Conservation (phyloP, 2,329 filamentous ascomycete genomes). For the Ophiocordyceps robertsii region DNA sequence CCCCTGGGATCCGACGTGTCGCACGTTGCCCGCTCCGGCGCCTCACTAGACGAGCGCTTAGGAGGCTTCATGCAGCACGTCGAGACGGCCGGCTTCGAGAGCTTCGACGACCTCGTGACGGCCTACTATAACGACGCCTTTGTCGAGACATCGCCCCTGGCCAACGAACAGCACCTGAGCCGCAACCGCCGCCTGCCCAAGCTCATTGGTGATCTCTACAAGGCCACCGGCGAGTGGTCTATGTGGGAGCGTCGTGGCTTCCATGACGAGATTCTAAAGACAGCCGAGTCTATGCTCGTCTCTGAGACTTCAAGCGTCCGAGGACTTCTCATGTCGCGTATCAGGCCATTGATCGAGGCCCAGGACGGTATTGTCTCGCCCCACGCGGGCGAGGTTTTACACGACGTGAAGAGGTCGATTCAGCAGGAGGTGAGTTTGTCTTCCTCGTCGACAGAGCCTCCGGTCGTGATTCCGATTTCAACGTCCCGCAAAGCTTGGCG, state of each 20-base stretch:
- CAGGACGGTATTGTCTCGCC: constrained; percentile 3
- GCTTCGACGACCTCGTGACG: constrained; percentile 12
- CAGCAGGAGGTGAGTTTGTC: constrained; percentile 10
- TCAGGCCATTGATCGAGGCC: constrained; percentile 7
- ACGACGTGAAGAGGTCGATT: constrained; percentile 8
- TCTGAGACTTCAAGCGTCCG: constrained; percentile 5
- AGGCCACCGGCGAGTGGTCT: constrained; percentile 8
- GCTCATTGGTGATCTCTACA: constrained; percentile 9
- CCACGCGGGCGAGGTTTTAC: constrained; percentile 4
- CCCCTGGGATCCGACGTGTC: background rate
- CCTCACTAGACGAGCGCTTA: constrained; percentile 7
- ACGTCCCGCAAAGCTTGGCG: background rate
- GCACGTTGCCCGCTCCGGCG: background rate
- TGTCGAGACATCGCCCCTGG: constrained; percentile 7
- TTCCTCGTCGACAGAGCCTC: too few species aligned
- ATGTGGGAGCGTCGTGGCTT: constrained; percentile 12
- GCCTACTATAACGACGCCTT: constrained; percentile 12
- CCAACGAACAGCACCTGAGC: constrained; percentile 12
- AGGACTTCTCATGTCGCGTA: constrained; percentile 4
- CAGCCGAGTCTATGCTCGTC: constrained; percentile 8
- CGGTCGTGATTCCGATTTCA: background rate
- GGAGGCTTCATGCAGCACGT: constrained; percentile 10
- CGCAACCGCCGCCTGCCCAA: constrained; percentile 12
- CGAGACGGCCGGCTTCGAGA: constrained; percentile 11
- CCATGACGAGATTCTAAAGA: constrained; percentile 13